Percentiles rank a stretch among this genome's conserved stretches.
phyloP scores from a whole-genome alignment of 2,329 filamentous ascomycete genomes.

The Aspergillus floridensis region DNA sequence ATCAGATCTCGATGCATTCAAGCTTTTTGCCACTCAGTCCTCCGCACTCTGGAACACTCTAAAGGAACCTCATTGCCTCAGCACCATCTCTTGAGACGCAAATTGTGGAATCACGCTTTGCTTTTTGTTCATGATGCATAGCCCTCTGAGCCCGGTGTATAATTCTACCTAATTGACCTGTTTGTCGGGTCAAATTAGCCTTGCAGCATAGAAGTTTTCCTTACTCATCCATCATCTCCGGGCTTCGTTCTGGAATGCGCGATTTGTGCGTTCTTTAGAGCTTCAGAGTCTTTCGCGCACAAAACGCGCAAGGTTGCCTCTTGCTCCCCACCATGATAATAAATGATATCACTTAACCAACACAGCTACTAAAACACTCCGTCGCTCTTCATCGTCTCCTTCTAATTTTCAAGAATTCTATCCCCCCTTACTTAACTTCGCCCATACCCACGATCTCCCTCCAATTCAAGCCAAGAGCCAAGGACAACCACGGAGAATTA shows the following conservation, averaged over 20 bases:
- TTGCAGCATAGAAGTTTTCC: not conserved
- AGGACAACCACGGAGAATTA: not conserved
- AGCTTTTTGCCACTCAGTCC: not conserved
- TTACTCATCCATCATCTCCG: not conserved
- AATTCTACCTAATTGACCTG: too few species aligned
- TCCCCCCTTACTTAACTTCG: not conserved
- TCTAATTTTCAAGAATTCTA: not conserved
- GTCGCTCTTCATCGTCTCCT: not conserved
- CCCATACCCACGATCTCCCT: not conserved
- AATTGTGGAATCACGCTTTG: too few species aligned
- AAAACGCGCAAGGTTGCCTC: slow-evolving; percentile 30
- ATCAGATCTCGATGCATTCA: not conserved
- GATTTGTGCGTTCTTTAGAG: slow-evolving; percentile 36
- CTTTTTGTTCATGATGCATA: too few species aligned
- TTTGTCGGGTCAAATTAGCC: too few species aligned
- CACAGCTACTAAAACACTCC: not conserved
- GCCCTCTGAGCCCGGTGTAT: too few species aligned
- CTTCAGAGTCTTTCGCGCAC: slow-evolving; percentile 22
- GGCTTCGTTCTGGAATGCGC: slow-evolving; percentile 23
- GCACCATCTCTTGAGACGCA: too few species aligned
- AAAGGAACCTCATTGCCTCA: too few species aligned
- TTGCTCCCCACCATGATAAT: slow-evolving; percentile 11
- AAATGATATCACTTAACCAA: not conserved
- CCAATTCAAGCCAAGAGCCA: not conserved
- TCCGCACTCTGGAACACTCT: not conserved